Evolutionary conservation across 805 yeast genomes (phyloP).

Genomic region (Wickerhamomyces pijperi): DNA sequence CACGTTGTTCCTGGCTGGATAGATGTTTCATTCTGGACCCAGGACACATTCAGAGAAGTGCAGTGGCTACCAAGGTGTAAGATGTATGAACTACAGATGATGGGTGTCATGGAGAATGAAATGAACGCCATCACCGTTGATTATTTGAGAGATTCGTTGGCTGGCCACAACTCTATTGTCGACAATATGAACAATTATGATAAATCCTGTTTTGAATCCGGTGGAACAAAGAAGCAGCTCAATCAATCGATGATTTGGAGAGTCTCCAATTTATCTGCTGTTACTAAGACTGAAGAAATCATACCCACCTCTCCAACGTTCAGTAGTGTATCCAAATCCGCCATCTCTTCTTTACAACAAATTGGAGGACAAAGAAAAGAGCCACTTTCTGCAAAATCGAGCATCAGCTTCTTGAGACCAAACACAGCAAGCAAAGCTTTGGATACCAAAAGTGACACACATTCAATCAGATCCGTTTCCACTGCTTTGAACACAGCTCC

Average conservation of each 20-base stretch:
- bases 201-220: constrained; percentile 31
- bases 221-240: constrained; percentile 6
- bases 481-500: neutral
- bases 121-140: constrained; percentile 57
- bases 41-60: constrained; percentile 21
- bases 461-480: neutral
- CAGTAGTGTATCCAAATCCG: constrained; percentile 11
- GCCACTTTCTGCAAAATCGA: neutral
- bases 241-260: constrained; percentile 14
- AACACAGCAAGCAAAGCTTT: neutral
- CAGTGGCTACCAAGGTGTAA: constrained; percentile 93
- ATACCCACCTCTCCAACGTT: constrained; percentile 7
- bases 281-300: constrained; percentile 13
- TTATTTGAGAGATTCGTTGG: constrained; percentile 29
- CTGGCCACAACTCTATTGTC: constrained; percentile 27
- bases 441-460: neutral
- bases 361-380: constrained; percentile 6
- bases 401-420: neutral
- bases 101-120: constrained; percentile 26
- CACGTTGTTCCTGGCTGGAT: constrained; percentile 93
- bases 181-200: constrained; percentile 68
- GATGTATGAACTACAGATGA: constrained; percentile 25
- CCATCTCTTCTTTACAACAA: constrained; percentile 11
- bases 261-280: constrained; percentile 12
- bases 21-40: constrained; percentile 81